Percentiles rank a stretch among this genome's conserved stretches.
These are phyloP conservation scores for Sporothrix luriei DNA, from an alignment of 2,329 filamentous ascomycete genomes.

Conservation along the genomic window DNA sequence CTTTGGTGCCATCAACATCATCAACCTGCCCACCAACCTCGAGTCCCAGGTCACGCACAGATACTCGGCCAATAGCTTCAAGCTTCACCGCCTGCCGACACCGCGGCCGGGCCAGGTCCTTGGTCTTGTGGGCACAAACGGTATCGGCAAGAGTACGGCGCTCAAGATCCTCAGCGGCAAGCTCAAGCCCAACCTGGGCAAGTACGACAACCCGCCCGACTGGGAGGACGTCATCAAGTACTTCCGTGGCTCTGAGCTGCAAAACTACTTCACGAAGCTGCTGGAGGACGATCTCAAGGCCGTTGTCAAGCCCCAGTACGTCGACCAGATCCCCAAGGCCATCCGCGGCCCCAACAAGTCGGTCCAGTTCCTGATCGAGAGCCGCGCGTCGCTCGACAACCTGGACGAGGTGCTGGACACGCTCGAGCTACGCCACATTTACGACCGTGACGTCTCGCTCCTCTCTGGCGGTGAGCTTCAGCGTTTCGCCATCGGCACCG, in stretches of 20 bases:
- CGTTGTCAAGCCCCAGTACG: constrained; percentile 98
- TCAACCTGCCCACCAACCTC: constrained; percentile 99
- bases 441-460: constrained; percentile 85
- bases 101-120: constrained; percentile 93
- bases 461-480: constrained; percentile 98
- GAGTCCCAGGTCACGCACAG: constrained; percentile 97
- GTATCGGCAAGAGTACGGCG: constrained; percentile 99
- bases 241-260: constrained; percentile 95
- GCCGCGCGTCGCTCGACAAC: constrained; percentile 76
- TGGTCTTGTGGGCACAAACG: constrained; percentile 97
- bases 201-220: constrained; percentile 94
- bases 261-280: constrained; percentile 99
- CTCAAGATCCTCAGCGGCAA: constrained; percentile 98
- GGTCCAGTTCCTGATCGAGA: constrained; percentile 76
- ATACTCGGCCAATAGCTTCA: constrained; percentile 99
- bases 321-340: constrained; percentile 94
- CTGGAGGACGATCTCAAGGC: constrained; percentile 96
- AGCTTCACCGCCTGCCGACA: constrained; percentile 94
- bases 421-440: constrained; percentile 66
- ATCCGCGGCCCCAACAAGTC: constrained; percentile 79
- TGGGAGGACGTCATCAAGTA: constrained; percentile 99
- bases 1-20: constrained; percentile 98
- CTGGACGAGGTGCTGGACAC: constrained; percentile 78
- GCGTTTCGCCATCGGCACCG: constrained; percentile 93
- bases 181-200: constrained; percentile 94